These are phyloP conservation scores for Chlorella sp. DNA, from an alignment of 139 green algal genomes.

Conservation along the genomic window DNA sequence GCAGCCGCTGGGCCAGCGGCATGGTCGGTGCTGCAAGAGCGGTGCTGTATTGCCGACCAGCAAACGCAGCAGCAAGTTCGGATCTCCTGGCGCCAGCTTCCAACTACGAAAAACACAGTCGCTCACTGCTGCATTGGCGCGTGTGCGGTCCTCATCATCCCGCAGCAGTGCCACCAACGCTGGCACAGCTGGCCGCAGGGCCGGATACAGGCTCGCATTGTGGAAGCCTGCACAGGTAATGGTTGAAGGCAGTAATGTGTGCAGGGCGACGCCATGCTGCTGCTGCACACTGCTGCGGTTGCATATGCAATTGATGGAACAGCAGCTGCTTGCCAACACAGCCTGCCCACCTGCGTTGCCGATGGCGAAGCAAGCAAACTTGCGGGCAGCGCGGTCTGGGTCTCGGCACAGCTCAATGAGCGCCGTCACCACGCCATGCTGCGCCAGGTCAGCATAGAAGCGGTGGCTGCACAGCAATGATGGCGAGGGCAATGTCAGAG, in stretches of 20 bases:
- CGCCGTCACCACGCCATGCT: constrained; percentile 66
- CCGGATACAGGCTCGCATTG: constrained; percentile 84
- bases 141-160: constrained; percentile 88
- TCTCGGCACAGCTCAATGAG: constrained; percentile 91
- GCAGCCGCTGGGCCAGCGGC: no score
- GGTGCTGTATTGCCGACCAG: no score
- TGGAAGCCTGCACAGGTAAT: constrained; percentile 82
- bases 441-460: constrained; percentile 87
- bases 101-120: no score
- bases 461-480: constrained; percentile 77
- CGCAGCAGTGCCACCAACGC: constrained; percentile 81
- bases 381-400: constrained; percentile 85
- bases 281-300: no score
- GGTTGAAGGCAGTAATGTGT: neutral
- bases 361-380: constrained; percentile 99
- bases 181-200: constrained; percentile 73
- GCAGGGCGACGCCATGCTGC: neutral
- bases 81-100: no score
- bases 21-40: no score
- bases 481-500: no score
- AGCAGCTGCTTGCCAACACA: no score
- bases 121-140: constrained; percentile 86
- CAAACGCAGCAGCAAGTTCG: no score
- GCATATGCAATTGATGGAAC: no score
- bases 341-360: constrained; percentile 81